Evolutionary conservation across 192 early-diverging fungal species (phyloP).

Genomic region (Oehlia diaphana): DNA sequence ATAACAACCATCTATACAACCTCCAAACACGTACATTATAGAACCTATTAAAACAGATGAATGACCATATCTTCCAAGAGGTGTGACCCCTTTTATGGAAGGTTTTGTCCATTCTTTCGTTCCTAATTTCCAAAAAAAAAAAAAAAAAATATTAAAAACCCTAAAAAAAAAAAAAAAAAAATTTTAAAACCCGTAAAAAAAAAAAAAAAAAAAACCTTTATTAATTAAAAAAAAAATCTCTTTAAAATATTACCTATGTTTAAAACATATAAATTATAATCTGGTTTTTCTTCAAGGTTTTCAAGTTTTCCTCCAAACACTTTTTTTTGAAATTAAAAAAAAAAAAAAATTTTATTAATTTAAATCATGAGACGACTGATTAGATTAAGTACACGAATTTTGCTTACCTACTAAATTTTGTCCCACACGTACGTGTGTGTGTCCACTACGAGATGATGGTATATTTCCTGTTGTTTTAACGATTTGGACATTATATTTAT

Average conservation of each 20-base stretch:
- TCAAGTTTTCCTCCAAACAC: slow-evolving; percentile 43
- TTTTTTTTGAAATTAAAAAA: slow-evolving; percentile 10
- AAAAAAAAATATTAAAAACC: not conserved
- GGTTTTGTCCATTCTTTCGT: slow-evolving; percentile 43
- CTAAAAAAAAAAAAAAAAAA: not conserved
- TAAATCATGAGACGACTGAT: too few species aligned
- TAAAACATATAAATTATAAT: slow-evolving; percentile 41
- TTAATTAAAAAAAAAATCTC: too few species aligned
- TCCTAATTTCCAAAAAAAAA: not conserved
- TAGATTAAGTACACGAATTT: too few species aligned
- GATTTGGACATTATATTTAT: slow-evolving; percentile 35
- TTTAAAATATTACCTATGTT: slow-evolving; percentile 34
- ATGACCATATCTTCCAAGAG: slow-evolving; percentile 38
- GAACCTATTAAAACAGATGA: slow-evolving; percentile 35
- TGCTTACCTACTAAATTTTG: slow-evolving; percentile 48
- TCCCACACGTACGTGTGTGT: slow-evolving; percentile 44
- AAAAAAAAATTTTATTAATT: not conserved
- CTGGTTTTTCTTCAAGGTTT: slow-evolving; percentile 33
- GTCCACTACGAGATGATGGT: slow-evolving; percentile 38
- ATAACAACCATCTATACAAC: slow-evolving; percentile 46
- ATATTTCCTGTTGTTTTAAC: slow-evolving; percentile 42
- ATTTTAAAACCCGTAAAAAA: not conserved
- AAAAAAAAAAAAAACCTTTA: not conserved
- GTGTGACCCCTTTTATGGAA: slow-evolving; percentile 30
- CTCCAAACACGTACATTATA: slow-evolving; percentile 59